Base-by-base conservation (phyloP, 805 yeast species). In the Millerozyma acaciae region DNA sequence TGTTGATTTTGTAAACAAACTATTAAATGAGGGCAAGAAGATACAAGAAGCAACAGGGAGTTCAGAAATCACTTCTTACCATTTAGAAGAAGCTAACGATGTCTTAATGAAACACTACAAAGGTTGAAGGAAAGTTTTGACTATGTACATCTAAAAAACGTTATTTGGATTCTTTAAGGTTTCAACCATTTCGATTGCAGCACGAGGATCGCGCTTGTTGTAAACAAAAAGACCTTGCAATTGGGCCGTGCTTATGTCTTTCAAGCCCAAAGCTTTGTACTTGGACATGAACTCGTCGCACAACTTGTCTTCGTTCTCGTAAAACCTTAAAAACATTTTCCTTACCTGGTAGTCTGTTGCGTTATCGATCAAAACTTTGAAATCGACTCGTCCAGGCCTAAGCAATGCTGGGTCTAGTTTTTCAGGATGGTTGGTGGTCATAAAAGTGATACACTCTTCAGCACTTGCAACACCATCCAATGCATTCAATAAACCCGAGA, bases 341-440 rank as follows among this genome's bases (percentile, higher is more conserved):
- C 73, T 68, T 19, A 86, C 80, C 65, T 93, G 98, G 51, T 73
- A 71, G 26, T 75, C 76, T 0, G 90, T 71, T n/a, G 97, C 97
- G 56, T 90, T 85, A 44, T 84, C 93, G 24, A 93, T 75, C 49
- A 80, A 65, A 14, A 79, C 81, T 60, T 87, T 86, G 57, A 71
- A 79, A 54, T 93, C 98, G 20, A 93, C 81, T 59, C 98, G 73
- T 2, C 98, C 98, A 0, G 98, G 98, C 44, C 98, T 73, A 55
- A 93, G 63, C 27, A 93, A 71, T 0, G 98, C 98, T 1, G 96
- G 87, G 50, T 93, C 98, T 23, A 93, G 66, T 42, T 77, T 77
- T 42, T 93, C 97, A 0, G 97, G 96, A 52, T 93, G 98, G 58
- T 93, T 93, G 14, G 98, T 90, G 14, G 98, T 93, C 98, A 93